Evolutionary conservation across 306 rosid species (phyloP).

Genomic region (Abrus pulchellus): DNA sequence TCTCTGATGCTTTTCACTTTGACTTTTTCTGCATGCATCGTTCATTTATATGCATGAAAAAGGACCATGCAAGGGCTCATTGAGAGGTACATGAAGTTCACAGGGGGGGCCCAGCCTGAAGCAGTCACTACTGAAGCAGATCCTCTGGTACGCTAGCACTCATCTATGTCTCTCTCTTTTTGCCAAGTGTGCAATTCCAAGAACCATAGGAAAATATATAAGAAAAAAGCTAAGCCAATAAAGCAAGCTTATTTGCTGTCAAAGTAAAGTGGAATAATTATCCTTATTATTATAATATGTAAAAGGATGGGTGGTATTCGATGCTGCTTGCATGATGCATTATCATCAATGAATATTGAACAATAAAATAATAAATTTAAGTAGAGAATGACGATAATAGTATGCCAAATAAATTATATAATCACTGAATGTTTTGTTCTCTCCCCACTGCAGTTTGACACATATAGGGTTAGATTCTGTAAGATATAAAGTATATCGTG

Average conservation of each 20-base stretch:
- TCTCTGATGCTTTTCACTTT: constrained; percentile 1
- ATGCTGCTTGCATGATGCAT: constrained; percentile 42
- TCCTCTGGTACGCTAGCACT: constrained; percentile 52
- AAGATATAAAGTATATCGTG: not conserved
- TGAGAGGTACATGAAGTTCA: constrained; percentile 79
- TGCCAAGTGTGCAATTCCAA: not conserved
- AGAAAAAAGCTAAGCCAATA: not conserved
- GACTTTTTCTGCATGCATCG: not conserved
- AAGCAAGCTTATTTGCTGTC: not conserved
- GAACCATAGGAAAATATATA: not conserved
- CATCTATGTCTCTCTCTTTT: not conserved
- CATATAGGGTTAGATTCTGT: constrained; percentile 35
- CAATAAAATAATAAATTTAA: not conserved
- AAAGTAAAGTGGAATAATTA: constrained; percentile 6
- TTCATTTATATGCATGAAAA: not conserved
- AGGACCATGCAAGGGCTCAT: constrained; percentile 92
- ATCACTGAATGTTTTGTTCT: constrained; percentile 36
- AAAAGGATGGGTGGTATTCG: constrained; percentile 44
- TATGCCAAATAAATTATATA: not conserved
- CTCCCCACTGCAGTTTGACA: constrained; percentile 17
- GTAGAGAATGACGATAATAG: not conserved
- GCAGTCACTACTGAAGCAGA: constrained; percentile 49
- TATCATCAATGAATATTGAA: constrained; percentile 12
- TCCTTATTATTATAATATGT: constrained; percentile 22
- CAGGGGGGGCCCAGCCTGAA: constrained; percentile 61